These are phyloP conservation scores for Colletotrichum agaves DNA, from an alignment of 2,329 filamentous ascomycete species.

Conservation along the genomic window DNA sequence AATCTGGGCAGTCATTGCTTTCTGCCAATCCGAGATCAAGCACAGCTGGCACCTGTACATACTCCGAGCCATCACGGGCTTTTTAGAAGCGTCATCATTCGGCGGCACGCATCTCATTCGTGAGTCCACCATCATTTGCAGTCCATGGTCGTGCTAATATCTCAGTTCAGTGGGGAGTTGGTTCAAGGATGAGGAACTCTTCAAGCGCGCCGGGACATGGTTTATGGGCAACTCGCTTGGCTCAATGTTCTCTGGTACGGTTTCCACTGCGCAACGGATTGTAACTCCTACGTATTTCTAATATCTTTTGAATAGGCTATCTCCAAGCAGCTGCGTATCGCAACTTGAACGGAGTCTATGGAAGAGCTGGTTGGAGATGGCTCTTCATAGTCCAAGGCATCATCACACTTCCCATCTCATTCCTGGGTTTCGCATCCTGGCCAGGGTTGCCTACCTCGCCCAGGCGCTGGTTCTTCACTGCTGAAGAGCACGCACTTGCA, in stretches of 20 bases:
- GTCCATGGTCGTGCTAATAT: constrained; percentile 8
- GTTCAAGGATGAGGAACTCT: constrained; percentile 53
- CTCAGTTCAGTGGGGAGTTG: constrained; percentile 53
- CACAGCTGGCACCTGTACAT: constrained; percentile 42
- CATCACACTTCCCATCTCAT: constrained; percentile 40
- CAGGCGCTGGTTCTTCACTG: constrained; percentile 43
- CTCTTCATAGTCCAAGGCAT: constrained; percentile 53
- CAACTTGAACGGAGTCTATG: constrained; percentile 60
- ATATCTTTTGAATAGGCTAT: constrained; percentile 44
- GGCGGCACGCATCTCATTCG: constrained; percentile 45
- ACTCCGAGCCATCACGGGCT: constrained; percentile 39
- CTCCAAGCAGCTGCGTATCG: constrained; percentile 65
- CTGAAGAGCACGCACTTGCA: constrained; percentile 42
- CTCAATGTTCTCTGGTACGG: constrained; percentile 61
- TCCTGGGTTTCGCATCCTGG: constrained; percentile 47
- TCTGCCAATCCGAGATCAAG: constrained; percentile 42
- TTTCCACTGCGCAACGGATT: no score
- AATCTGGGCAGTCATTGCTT: constrained; percentile 42
- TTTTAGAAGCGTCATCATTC: constrained; percentile 43
- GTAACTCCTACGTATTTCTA: no score
- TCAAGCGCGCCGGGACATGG: constrained; percentile 62
- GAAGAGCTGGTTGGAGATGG: constrained; percentile 53
- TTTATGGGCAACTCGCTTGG: constrained; percentile 62
- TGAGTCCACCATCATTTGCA: constrained; percentile 24
- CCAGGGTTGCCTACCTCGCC: constrained; percentile 46